These are phyloP conservation scores for Fusarium sterilihyphosum DNA, from an alignment of 2,329 filamentous ascomycete species.

Conservation along the genomic window DNA sequence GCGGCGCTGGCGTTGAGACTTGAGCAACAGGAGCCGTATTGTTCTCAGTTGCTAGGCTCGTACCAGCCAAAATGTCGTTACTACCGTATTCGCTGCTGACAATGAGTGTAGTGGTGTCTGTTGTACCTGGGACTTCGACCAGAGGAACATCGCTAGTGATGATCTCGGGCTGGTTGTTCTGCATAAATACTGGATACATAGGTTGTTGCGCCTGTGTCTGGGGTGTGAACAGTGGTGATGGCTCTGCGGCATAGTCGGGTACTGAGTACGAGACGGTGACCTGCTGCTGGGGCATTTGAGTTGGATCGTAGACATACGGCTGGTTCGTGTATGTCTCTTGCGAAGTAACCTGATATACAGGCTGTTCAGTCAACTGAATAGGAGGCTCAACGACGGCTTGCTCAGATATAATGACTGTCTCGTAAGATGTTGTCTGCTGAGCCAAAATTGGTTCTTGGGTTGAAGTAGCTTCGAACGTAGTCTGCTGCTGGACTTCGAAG, in stretches of 20 bases:
- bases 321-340: slow-evolving; percentile 14
- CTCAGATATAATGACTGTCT: background rate
- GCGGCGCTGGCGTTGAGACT: background rate
- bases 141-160: slow-evolving; percentile 22
- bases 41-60: background rate
- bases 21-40: background rate
- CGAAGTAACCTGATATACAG: background rate
- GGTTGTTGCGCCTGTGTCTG: background rate
- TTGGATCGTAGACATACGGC: slow-evolving; percentile 5
- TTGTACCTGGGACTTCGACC: background rate
- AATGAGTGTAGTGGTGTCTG: background rate
- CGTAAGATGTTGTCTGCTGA: background rate
- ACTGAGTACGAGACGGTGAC: slow-evolving; percentile 14
- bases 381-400: background rate
- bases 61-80: slow-evolving; percentile 3
- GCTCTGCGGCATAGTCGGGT: background rate
- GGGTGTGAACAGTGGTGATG: background rate
- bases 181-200: background rate
- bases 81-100: background rate
- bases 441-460: background rate
- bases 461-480: background rate
- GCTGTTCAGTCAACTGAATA: background rate
- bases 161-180: slow-evolving; percentile 29
- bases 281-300: background rate
- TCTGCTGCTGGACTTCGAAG: slow-evolving; percentile 17